Evolutionary conservation across 345 rosid species (phyloP).

Genomic region (Arabis alpina): DNA sequence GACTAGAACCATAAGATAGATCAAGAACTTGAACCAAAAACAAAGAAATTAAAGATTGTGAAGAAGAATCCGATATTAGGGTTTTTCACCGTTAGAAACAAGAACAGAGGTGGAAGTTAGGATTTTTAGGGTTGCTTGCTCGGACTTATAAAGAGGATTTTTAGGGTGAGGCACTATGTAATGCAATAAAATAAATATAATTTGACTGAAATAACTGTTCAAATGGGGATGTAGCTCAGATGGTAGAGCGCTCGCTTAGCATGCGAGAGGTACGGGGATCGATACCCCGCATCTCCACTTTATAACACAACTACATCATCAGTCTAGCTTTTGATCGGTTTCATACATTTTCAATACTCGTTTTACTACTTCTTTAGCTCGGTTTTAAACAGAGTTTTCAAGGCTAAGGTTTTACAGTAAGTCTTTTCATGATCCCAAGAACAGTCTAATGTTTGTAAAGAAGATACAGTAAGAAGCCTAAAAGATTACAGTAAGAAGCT

Average conservation of each 20-base stretch:
- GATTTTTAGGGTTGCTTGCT: not conserved
- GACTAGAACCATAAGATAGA: not conserved
- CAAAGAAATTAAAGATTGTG: not conserved
- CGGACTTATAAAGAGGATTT: not conserved
- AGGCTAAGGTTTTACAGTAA: too few species aligned
- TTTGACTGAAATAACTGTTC: rapidly evolving
- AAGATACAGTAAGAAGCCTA: too few species aligned
- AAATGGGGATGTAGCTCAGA: slow-evolving; percentile 47
- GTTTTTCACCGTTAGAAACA: not conserved
- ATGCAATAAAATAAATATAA: too few species aligned
- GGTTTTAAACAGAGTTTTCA: too few species aligned
- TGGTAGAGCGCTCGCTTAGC: slow-evolving; percentile 79
- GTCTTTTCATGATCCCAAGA: too few species aligned
- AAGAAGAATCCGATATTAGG: not conserved
- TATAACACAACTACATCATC: too few species aligned
- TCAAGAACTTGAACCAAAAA: not conserved
- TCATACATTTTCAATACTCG: too few species aligned
- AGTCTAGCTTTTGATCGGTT: too few species aligned
- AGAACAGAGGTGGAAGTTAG: not conserved
- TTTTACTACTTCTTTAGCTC: too few species aligned
- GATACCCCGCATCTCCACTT: slow-evolving; percentile 86
- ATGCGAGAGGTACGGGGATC: slow-evolving; percentile 91
- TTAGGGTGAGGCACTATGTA: not conserved
- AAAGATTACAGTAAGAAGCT: slow-evolving; percentile 19
- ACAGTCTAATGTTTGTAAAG: too few species aligned